These are phyloP conservation scores for Fonsecaea pedrosoi DNA, from an alignment of 2,329 filamentous ascomycete species.

Conservation along the genomic window DNA sequence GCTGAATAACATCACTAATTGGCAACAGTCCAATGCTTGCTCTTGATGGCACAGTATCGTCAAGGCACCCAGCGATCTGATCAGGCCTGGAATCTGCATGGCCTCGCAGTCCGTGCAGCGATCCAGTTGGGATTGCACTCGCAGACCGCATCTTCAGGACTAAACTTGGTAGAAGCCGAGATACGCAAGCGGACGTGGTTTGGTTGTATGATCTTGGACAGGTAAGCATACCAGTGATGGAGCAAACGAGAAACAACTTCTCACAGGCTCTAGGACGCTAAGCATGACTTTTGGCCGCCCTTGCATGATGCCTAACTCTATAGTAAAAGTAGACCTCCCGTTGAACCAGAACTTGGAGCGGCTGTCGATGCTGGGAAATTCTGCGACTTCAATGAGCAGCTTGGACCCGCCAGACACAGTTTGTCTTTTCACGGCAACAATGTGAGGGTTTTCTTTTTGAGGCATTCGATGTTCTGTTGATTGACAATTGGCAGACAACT, in stretches of 20 bases:
- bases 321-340: slow-evolving; percentile 31
- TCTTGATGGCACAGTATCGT: slow-evolving; percentile 35
- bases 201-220: slow-evolving; percentile 33
- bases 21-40: slow-evolving; percentile 30
- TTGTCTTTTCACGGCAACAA: slow-evolving; percentile 33
- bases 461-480: neutral
- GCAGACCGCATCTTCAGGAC: slow-evolving; percentile 20
- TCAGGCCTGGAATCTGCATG: slow-evolving; percentile 35
- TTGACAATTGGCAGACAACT: slow-evolving; percentile 25
- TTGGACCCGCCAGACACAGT: slow-evolving; percentile 34
- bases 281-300: slow-evolving; percentile 35
- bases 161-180: slow-evolving; percentile 27
- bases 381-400: slow-evolving; percentile 14
- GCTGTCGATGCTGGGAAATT: slow-evolving; percentile 20
- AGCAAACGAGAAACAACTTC: neutral
- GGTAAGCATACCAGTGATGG: slow-evolving; percentile 14
- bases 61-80: slow-evolving; percentile 35
- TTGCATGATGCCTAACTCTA: slow-evolving; percentile 30
- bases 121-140: slow-evolving; percentile 34
- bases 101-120: slow-evolving; percentile 32
- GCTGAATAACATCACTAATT: neutral
- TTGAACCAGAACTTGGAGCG: slow-evolving; percentile 33
- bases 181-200: slow-evolving; percentile 34
- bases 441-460: slow-evolving; percentile 14
- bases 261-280: slow-evolving; percentile 26